Conservation (phyloP, 176 grass and related monocot genomes). For the Poa pratensis region DNA sequence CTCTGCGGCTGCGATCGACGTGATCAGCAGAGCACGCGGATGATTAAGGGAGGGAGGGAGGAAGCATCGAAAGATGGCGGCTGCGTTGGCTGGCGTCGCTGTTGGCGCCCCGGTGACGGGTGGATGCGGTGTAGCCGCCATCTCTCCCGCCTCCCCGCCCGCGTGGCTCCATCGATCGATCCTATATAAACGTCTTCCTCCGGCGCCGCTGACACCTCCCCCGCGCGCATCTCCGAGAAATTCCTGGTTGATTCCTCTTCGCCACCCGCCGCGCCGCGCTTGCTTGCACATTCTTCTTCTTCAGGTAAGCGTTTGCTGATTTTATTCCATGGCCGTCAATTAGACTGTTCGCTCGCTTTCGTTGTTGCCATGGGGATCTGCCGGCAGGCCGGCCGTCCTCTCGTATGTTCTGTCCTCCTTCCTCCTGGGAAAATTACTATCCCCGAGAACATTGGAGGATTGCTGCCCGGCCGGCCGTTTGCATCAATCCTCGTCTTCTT, state of each 20-base stretch:
- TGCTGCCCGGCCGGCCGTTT: too few relatives aligned
- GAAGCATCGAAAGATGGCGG: background rate
- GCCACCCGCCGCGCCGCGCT: too few relatives aligned
- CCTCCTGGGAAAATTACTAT: background rate
- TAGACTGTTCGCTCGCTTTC: background rate
- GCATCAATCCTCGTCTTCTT: too few relatives aligned
- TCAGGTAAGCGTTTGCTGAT: too few relatives aligned
- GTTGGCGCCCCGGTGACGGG: background rate
- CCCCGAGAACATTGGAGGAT: background rate
- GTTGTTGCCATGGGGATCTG: background rate
- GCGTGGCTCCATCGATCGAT: background rate
- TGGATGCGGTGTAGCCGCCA: constrained; percentile 51
- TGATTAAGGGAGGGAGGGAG: constrained; percentile 5
- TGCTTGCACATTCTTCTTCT: too few relatives aligned
- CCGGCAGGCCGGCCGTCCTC: background rate
- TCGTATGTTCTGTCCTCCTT: background rate
- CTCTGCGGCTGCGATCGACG: background rate
- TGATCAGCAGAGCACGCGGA: background rate
- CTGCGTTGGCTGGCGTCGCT: background rate
- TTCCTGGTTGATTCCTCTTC: too few relatives aligned
- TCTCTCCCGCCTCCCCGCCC: background rate
- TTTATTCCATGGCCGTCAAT: too few relatives aligned
- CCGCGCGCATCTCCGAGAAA: too few relatives aligned
- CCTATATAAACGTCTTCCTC: background rate
- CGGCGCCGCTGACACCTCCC: background rate